Percentiles rank a stretch among this genome's conserved stretches.
Evolutionary conservation across 106 monocot genomes (phyloP).

Genomic region (Dioscorea zingiberensis): DNA sequence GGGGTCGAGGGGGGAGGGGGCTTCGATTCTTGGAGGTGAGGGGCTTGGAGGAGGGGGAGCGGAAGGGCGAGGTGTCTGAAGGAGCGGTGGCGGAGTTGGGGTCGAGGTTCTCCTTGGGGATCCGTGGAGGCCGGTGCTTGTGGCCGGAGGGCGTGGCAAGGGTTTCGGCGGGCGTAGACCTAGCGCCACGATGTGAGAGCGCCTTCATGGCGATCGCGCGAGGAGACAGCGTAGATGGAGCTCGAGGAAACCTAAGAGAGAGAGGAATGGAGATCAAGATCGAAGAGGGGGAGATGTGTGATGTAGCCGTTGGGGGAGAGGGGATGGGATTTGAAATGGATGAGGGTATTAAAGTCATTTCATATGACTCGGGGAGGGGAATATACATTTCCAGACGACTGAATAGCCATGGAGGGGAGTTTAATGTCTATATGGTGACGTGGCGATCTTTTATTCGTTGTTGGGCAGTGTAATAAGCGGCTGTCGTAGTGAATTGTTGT

Average conservation of each 20-base stretch:
- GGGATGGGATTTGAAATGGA: conserved; percentile 10
- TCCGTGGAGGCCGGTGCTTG: conserved; percentile 32
- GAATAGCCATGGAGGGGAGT: too few relatives aligned
- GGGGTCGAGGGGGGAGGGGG: conserved; percentile 71
- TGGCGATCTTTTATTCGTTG: too few relatives aligned
- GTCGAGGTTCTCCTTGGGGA: conserved; percentile 87
- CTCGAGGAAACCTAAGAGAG: neutral
- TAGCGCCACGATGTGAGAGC: conserved; percentile 15
- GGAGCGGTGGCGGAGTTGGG: conserved; percentile 17
- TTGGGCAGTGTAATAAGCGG: too few relatives aligned
- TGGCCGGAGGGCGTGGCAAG: conserved; percentile 30
- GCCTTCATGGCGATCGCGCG: conserved; percentile 25
- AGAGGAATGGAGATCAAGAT: neutral
- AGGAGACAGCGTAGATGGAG: neutral
- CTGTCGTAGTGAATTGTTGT: too few relatives aligned
- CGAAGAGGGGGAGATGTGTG: neutral
- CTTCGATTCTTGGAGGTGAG: conserved; percentile 42
- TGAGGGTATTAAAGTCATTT: neutral
- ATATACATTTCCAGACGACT: too few relatives aligned
- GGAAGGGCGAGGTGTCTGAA: conserved; percentile 26
- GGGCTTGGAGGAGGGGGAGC: conserved; percentile 28
- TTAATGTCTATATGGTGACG: too few relatives aligned
- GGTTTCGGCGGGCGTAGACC: conserved; percentile 22
- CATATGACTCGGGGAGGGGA: too few relatives aligned
- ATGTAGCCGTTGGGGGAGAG: conserved; percentile 14